Base-by-base conservation (phyloP, 2,329 filamentous ascomycete species). In the Macrophomina pseudophaseolina region DNA sequence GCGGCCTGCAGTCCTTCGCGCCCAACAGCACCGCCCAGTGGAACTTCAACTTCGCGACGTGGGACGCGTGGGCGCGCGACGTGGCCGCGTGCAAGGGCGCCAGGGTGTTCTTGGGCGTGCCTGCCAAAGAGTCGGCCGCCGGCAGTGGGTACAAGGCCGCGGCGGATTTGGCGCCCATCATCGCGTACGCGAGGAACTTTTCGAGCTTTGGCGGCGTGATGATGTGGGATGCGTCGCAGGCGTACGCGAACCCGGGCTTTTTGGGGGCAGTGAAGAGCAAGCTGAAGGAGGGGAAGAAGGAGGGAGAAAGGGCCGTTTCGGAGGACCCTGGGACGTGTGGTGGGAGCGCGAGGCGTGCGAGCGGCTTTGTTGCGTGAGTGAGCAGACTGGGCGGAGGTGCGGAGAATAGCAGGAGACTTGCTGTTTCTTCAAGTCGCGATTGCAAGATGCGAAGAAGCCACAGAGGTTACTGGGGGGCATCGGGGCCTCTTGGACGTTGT, bases 141-240 rank as follows among this genome's bases (percentile, higher is more conserved):
- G 86, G 86, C 5, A 79, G 79, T 3, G 88, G 88, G 2, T 91
- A 90, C 73, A 72, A 83, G 12, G 71, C 77, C 7, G 82, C 82
- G 2, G 70, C 71, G n/a, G 74, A 80, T 28, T 79, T 91, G 46
- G 76, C 74, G 23, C 72, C 78, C 5, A 80, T 88, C 38, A 82
- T 91, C 68, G 66, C 80, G 40, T 89, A 86, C 71, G 81, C 78
- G 52, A 84, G 84, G 76, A 74, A 77, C 48, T 90, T 84, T 72
- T 75, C 79, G 3, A 89, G 83, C 75, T 90, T 91, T 71, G 88
- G 88, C 7, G 89, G 89, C 35, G 83, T 88, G 33, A 90, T 91
- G 88, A 82, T 90, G 79, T 91, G 88, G 89, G 89, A 91, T 67
- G 69, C 69, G 11, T 70, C 66, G 35, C 76, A 78, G 69, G 76